Conservation (phyloP, 2,329 filamentous ascomycete species). For the Fusarium ambrosium region DNA sequence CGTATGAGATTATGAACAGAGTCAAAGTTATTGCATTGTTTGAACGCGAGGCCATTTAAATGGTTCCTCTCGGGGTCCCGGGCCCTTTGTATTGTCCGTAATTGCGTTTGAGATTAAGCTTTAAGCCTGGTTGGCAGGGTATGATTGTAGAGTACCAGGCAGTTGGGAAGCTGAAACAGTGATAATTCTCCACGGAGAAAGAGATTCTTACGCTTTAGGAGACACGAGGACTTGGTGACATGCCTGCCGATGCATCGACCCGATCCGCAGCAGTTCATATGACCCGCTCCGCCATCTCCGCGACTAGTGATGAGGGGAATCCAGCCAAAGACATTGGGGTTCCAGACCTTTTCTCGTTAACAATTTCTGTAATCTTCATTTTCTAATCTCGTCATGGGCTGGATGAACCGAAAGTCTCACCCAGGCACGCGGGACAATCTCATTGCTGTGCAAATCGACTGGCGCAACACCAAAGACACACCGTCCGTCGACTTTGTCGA, state of each 20-base stretch:
- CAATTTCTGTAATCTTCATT: background rate
- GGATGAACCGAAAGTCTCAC: conserved; percentile 3
- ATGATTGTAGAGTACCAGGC: background rate
- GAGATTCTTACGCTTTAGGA: background rate
- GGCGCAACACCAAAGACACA: background rate
- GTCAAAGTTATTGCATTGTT: background rate
- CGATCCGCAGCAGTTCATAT: background rate
- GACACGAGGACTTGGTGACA: background rate
- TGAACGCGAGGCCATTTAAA: background rate
- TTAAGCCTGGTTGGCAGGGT: background rate
- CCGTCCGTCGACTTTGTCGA: background rate
- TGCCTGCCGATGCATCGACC: background rate
- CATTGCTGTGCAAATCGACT: background rate
- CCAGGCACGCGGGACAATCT: background rate
- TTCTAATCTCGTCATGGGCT: conserved; percentile 1
- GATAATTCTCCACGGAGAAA: background rate
- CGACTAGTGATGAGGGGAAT: background rate
- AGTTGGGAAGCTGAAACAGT: background rate
- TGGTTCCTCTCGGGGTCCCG: background rate
- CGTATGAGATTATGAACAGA: background rate
- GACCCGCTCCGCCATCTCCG: background rate
- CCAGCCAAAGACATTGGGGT: too few relatives aligned
- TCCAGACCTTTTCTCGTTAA: background rate
- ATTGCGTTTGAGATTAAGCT: background rate
- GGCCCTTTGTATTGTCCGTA: background rate